Evolutionary conservation across 2,329 filamentous ascomycete genomes (phyloP).

Genomic region (Talaromyces sp.): DNA sequence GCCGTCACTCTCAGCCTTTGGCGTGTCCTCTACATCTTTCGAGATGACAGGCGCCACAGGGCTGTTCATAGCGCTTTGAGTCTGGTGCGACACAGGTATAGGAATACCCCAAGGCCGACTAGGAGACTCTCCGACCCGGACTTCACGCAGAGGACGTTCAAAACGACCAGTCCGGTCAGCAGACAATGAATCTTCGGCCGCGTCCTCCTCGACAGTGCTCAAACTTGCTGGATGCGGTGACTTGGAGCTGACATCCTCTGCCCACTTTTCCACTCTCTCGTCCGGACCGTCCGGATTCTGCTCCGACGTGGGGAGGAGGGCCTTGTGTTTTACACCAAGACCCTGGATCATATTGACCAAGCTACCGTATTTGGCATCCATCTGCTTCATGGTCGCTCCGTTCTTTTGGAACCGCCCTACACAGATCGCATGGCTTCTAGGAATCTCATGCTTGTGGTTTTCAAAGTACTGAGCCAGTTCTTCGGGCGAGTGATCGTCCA

Average conservation of each 20-base stretch:
- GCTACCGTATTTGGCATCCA: slow-evolving; percentile 84
- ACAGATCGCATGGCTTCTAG: slow-evolving; percentile 88
- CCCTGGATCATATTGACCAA: slow-evolving; percentile 92
- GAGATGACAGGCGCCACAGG: slow-evolving; percentile 16
- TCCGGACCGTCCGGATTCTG: slow-evolving; percentile 44
- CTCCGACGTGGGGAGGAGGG: slow-evolving; percentile 62
- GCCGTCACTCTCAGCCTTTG: slow-evolving; percentile 8
- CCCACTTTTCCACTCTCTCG: slow-evolving; percentile 79
- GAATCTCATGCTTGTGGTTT: slow-evolving; percentile 90
- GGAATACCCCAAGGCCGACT: slow-evolving; percentile 89
- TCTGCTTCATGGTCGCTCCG: slow-evolving; percentile 76
- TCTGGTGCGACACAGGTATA: slow-evolving; percentile 57
- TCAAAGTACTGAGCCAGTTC: slow-evolving; percentile 92
- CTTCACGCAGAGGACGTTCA: slow-evolving; percentile 77
- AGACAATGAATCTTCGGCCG: not conserved
- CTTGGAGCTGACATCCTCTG: slow-evolving; percentile 63
- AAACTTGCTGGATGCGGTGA: slow-evolving; percentile 34
- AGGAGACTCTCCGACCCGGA: slow-evolving; percentile 89
- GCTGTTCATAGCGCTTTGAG: slow-evolving; percentile 20
- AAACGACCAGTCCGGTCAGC: slow-evolving; percentile 65
- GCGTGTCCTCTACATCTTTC: slow-evolving; percentile 13
- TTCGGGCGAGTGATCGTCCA: slow-evolving; percentile 87
- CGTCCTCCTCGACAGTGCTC: slow-evolving; percentile 35
- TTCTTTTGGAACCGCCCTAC: slow-evolving; percentile 75
- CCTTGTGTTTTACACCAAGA: slow-evolving; percentile 78